These are phyloP conservation scores for Omphalea diandra DNA, from an alignment of 441 rosid genomes.

Conservation along the genomic window DNA sequence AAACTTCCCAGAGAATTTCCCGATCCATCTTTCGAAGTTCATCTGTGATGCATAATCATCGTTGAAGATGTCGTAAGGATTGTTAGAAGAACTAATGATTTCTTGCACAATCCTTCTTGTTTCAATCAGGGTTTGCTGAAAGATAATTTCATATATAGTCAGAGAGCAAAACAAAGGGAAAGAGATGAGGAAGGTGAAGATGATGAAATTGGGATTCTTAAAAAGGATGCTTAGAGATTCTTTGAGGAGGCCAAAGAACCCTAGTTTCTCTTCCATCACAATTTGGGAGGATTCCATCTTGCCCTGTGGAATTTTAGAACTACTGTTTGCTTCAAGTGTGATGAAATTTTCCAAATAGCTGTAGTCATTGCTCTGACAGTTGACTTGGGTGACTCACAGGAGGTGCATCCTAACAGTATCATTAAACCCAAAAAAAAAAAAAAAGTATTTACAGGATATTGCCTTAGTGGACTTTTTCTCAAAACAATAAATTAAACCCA, in stretches of 20 bases:
- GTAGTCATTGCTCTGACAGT: neutral
- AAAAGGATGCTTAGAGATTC: slow-evolving; percentile 13
- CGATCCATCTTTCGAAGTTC: neutral
- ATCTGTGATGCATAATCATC: neutral
- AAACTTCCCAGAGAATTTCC: neutral
- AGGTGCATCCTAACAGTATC: too few species aligned
- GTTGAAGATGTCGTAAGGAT: neutral
- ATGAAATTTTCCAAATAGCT: neutral
- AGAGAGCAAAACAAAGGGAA: slow-evolving; percentile 22
- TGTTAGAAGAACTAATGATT: neutral
- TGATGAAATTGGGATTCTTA: slow-evolving; percentile 20
- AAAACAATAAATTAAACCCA: too few species aligned
- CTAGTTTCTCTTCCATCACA: slow-evolving; percentile 16
- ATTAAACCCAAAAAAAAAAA: too few species aligned
- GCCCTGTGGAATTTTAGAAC: neutral
- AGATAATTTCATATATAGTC: slow-evolving; percentile 11
- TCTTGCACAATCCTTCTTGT: neutral
- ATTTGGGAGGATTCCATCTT: slow-evolving; percentile 13
- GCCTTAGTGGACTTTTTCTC: too few species aligned
- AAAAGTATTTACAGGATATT: too few species aligned
- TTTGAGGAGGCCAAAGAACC: slow-evolving; percentile 20
- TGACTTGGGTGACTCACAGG: too few species aligned
- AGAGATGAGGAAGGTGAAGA: slow-evolving; percentile 16
- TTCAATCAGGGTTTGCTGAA: too few species aligned
- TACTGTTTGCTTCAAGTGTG: neutral